These are phyloP conservation scores for Acanthochlamys bracteata DNA, from an alignment of 106 monocot species.

Conservation along the genomic window DNA sequence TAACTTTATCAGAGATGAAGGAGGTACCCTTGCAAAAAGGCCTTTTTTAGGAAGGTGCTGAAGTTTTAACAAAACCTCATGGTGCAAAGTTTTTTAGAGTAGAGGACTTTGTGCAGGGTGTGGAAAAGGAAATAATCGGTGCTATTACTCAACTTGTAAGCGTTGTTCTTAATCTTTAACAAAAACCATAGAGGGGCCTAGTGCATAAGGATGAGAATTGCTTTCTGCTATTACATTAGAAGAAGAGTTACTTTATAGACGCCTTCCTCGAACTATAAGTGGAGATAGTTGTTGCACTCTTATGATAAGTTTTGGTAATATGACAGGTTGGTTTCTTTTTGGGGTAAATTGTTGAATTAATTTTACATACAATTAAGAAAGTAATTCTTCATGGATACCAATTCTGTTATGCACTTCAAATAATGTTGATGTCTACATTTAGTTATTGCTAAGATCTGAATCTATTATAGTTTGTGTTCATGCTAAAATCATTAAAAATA, in stretches of 20 bases:
- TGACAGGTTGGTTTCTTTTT: constrained; percentile 58
- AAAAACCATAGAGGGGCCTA: constrained; percentile 98
- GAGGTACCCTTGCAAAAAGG: constrained; percentile 90
- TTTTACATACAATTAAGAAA: neutral
- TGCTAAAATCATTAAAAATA: too few species aligned
- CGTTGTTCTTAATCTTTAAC: constrained; percentile 96
- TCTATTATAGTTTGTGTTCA: too few species aligned
- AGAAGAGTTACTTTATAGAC: constrained; percentile 73
- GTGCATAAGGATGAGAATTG: constrained; percentile 94
- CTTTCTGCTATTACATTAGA: constrained; percentile 93
- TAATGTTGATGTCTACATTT: too few species aligned
- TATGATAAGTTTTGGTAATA: constrained; percentile 77
- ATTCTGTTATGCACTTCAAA: too few species aligned
- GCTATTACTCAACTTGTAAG: constrained; percentile 96
- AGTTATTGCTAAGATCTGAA: too few species aligned
- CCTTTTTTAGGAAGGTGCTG: constrained; percentile 94
- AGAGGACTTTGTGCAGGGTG: constrained; percentile 95
- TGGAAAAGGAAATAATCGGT: constrained; percentile 95
- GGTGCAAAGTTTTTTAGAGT: constrained; percentile 97
- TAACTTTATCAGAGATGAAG: constrained; percentile 92
- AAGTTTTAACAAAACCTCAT: constrained; percentile 89
- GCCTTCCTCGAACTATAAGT: constrained; percentile 82
- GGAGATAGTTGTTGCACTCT: constrained; percentile 82
- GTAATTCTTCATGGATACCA: too few species aligned
- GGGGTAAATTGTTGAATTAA: neutral